Evolutionary conservation across 1,284 basidiomycete species (phyloP).

Genomic region (Leccinum cinnamomeum): DNA sequence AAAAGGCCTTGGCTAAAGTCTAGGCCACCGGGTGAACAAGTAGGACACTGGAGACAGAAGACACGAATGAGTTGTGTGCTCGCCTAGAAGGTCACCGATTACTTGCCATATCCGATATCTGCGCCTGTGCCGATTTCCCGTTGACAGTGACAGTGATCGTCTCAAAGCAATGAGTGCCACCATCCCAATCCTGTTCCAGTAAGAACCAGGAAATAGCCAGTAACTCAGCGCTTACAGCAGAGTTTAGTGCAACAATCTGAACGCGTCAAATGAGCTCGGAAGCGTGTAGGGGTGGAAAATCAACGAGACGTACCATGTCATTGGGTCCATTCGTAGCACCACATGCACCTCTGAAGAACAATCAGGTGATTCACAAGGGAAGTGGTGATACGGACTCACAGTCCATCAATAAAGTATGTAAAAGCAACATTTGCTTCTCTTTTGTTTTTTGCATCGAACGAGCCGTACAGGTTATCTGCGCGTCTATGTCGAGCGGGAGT

Average conservation of each 20-base stretch:
- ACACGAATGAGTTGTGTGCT: background rate
- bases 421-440: conserved; percentile 23
- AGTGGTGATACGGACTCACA: conserved; percentile 15
- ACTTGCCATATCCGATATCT: conserved; percentile 52
- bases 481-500: conserved; percentile 11
- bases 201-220: conserved; percentile 1
- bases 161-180: conserved; percentile 51
- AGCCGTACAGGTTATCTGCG: background rate
- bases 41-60: conserved; percentile 34
- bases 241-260: conserved; percentile 48
- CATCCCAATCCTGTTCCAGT: conserved; percentile 37
- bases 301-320: conserved; percentile 27
- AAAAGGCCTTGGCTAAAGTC: conserved; percentile 54
- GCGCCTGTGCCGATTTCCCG: conserved; percentile 53
- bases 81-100: background rate
- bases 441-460: conserved; percentile 14
- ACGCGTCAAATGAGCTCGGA: background rate
- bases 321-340: conserved; percentile 23
- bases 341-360: conserved; percentile 30
- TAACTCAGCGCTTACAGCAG: conserved; percentile 30
- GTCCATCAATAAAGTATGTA: conserved; percentile 31
- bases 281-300: background rate
- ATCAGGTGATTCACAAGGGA: background rate
- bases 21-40: conserved; percentile 44
- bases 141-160: conserved; percentile 54